A percentile compares a stretch with the other conserved stretches of the same genome.
These are phyloP conservation scores for Volvox africanus DNA, from an alignment of 139 green algal genomes.

Conservation along the genomic window DNA sequence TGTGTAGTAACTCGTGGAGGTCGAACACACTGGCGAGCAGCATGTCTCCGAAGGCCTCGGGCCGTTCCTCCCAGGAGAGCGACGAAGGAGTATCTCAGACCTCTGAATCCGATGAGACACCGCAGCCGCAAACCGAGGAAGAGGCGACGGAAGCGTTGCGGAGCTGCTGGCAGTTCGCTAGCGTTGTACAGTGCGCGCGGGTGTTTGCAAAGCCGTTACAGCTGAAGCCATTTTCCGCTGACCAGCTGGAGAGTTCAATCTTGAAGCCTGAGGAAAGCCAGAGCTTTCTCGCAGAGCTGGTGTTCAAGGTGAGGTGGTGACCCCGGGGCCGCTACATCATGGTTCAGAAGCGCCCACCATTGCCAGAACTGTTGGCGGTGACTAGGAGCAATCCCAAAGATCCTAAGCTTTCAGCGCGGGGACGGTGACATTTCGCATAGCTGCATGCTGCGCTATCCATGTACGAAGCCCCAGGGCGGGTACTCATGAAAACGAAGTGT, in stretches of 20 bases:
- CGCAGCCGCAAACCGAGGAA: neutral
- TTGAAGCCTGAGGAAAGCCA: conserved; percentile 52
- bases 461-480: no score
- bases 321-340: no score
- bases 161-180: neutral
- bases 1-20: neutral
- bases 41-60: neutral
- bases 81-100: neutral
- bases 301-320: conserved; percentile 48
- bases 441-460: no score
- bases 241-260: conserved; percentile 61
- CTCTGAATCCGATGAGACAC: neutral
- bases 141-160: neutral
- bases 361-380: no score
- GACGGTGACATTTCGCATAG: no score
- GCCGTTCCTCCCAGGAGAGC: neutral
- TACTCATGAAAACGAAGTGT: no score
- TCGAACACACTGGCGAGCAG: neutral
- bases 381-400: no score
- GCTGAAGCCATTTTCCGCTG: conserved; percentile 50
- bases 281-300: conserved; percentile 60
- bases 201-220: conserved; percentile 56
- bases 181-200: conserved; percentile 27
- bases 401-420: no score
- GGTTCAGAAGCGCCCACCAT: no score